Base-by-base conservation (phyloP, 257 asterid species). In the Nicotiana obtusifolia region DNA sequence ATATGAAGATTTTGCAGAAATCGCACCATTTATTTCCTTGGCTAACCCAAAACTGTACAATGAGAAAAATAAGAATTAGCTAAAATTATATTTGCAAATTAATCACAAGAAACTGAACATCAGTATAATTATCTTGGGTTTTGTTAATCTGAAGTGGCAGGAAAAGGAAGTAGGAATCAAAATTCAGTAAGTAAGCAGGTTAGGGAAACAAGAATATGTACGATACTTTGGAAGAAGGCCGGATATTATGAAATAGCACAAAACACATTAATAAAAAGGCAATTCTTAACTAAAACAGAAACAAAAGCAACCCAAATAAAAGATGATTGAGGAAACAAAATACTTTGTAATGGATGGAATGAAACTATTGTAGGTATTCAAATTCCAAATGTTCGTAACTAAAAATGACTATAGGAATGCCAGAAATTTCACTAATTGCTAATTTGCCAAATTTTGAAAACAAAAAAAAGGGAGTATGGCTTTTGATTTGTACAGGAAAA, bases 11-110 rank as follows among this genome's bases (percentile, higher is more conserved):
- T 90, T 96, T 96, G 90, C 99, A 96, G 87, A 92, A 88, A 73
- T 96, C 98, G 8, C 99, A 96, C 99, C 99, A 96, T 83, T 96
- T 96, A 93, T 94, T 96, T 37, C 99, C 99, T 89, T 96, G 99
- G 87, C 99, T 94, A 66, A 96, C 99, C 98, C 99, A 96, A 87
- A 77, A 96, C 98, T 96, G 91, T 19, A 86, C 62, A 82, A 69
- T 56, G 67, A 49, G 30, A 84, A 81, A 81, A 62, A 16, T 56
- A 52, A 10, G 16, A 3, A n/a, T 1, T 30, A 35, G 75, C 1
- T 73, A 61, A 60, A 33, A 37, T 61, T 1, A 16, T 75, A 75
- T 7, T 16, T 49, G 62, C 9, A 75, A 15, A n/a, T 49, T 62
- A 64, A 80, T 83, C 75, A 78, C 31, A 22, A 73, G 61, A 80